Base-by-base conservation (phyloP, 139 green algal genomes). In the Gonium pectorale region DNA sequence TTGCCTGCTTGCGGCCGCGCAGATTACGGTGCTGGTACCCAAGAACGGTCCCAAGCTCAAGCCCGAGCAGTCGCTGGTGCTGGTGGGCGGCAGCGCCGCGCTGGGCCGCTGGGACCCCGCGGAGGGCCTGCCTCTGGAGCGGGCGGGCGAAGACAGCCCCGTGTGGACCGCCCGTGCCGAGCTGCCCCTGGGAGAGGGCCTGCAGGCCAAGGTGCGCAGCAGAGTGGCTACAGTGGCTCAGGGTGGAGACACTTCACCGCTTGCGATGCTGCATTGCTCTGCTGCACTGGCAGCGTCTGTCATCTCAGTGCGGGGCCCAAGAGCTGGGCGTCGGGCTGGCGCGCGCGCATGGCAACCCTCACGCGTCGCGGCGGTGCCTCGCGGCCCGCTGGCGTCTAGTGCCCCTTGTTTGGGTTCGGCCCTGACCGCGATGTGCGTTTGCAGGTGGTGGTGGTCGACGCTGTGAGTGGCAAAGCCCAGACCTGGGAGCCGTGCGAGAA, bases 41-140 rank as follows among this genome's bases (percentile, higher is more conserved):
- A 31, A 35, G 40, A 26, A 5, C 41, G 71, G 62, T 46, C 38
- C 82, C 62, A 60, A 75, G 60, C 41, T 70, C 59, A 68, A 62
- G 43, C 52, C 67, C 1, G 54, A 72, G 37, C 70, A 81, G 82
- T 38, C 35, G 2, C 71, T 87, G 27, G 82, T 87, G 72, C 72
- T 87, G 71, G 82, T 87, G 62, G 82, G 82, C 82, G 60, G 59
- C 38, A 38, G 46, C 35, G 29, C 82, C 0, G 72, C 82, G 35
- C 82, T 87, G 70, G 82, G 82, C 5, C 62, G 72, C 62, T 87
- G 82, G 82, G 71, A 83, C 62, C 82, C 82, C 7, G 82, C 72
- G 5, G 26, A 71, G 31, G 82, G 71, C 3, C 62, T 87, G 71
- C 60, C 71, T 3, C 82, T 87, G 82, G 75, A 82, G 60, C 75